Base-by-base conservation (phyloP, 1,284 basidiomycete species). In the Ustilago shanxiensis region DNA sequence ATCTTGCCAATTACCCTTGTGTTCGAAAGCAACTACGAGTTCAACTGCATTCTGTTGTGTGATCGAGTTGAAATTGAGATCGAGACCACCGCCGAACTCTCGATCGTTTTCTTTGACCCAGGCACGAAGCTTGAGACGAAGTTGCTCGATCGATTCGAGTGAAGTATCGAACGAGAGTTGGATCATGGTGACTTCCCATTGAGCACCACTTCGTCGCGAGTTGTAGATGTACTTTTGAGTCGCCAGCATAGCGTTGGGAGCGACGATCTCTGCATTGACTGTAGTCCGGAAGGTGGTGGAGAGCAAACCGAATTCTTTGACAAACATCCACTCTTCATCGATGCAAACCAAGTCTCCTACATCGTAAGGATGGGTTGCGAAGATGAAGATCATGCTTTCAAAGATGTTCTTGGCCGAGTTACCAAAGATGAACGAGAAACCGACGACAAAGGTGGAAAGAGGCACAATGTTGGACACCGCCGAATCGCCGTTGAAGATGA, bases 1-100 rank as follows among this genome's bases (percentile, higher is more conserved):
- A 78, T 93, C 92, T 85, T 94, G 93, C 93, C 93, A 94, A 83
- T 93, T 93, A 44, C 91, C 89, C 90, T 88, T 87, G 90, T 92
- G 93, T 86, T 94, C 93, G 84, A 94, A 90, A 18, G 90, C 90
- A 53, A 94, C 89, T 49, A 75, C 52, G 14, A 85, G 58, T 45
- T 77, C 65, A 50, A 84, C 66, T 22, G 79, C 55, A 57, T 84
- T 85, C 70, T 84, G 82, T 54, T 86, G 83, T 14, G 79, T 77
- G 49, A 87, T 84, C 37, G 66, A 71, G 69, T 84, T 79, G 45
- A 84, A 83, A 65, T 87, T 86, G 66, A 87, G 54, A 49, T 86
- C 84, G 28, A 84, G 54, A 10, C 81, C 78, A 1, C 81, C 79
- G 26, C 71, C 79, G 66, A 74, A 84, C 45, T 79, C 93, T 47